Evolutionary conservation across 108 stramenopile species (phyloP).

Genomic region (Cyclostephanos tholiformis): DNA sequence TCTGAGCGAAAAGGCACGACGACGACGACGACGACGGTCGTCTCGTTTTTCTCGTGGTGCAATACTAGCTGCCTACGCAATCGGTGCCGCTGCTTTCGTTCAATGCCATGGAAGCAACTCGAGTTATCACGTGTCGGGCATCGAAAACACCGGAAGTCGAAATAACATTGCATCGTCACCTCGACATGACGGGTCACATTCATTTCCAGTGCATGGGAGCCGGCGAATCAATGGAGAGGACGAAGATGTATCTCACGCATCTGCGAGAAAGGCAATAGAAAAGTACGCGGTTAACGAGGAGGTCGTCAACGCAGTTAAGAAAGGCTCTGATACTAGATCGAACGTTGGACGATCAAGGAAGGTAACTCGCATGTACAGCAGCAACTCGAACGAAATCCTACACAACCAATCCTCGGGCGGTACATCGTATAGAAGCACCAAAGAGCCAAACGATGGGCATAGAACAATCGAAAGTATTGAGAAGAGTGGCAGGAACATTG

Average conservation of each 20-base stretch:
- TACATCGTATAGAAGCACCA: background rate
- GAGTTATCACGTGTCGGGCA: background rate
- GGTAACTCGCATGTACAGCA: too few relatives aligned
- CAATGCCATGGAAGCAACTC: constrained; percentile 3
- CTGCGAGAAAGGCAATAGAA: background rate
- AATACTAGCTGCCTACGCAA: background rate
- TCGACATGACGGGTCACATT: too few relatives aligned
- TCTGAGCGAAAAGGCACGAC: background rate
- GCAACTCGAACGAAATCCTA: too few relatives aligned
- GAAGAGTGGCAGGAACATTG: background rate
- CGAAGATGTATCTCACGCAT: background rate
- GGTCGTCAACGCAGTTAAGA: background rate
- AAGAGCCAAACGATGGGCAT: background rate
- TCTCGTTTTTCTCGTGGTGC: background rate
- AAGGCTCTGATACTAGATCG: too few relatives aligned
- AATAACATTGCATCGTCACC: too few relatives aligned
- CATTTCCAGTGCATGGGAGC: too few relatives aligned
- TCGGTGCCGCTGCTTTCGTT: background rate
- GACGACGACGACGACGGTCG: background rate
- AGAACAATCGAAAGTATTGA: background rate
- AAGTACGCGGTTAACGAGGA: background rate
- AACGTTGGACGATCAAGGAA: background rate
- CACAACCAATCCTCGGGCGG: too few relatives aligned
- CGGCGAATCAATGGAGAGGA: background rate
- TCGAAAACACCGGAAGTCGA: too few relatives aligned